Conservation (phyloP, 1,284 basidiomycete genomes). For the Trichosporon sp. region DNA sequence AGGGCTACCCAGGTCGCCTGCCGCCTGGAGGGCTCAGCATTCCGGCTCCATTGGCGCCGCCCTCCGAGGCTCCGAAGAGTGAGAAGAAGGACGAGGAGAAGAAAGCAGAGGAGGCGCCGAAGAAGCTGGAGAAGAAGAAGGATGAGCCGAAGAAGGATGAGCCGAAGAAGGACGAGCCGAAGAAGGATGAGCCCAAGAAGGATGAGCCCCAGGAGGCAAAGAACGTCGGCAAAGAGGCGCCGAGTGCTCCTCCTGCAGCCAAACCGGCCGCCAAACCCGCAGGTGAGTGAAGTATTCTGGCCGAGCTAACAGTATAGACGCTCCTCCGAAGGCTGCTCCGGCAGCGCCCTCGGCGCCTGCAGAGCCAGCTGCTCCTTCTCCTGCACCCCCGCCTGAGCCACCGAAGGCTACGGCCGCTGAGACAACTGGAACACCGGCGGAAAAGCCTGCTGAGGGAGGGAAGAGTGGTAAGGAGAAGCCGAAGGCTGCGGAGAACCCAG, state of each 20-base stretch:
- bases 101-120: conserved; percentile 23
- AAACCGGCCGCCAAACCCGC: neutral
- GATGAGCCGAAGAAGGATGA: conserved; percentile 20
- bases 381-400: neutral
- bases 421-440: neutral
- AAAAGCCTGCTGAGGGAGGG: conserved; percentile 9
- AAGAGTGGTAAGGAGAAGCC: too few species aligned
- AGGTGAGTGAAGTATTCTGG: neutral
- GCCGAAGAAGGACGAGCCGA: neutral
- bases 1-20: neutral
- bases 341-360: neutral
- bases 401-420: neutral
- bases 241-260: neutral
- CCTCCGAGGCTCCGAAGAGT: conserved; percentile 4
- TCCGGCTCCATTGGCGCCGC: neutral
- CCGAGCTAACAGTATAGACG: neutral
- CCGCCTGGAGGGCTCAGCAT: neutral
- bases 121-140: conserved; percentile 18
- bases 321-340: neutral
- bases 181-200: neutral
- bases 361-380: neutral
- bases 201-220: too few species aligned
- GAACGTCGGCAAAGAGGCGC: neutral
- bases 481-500: too few species aligned
- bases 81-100: conserved; percentile 11